Base-by-base conservation (phyloP, 805 yeast species). In the Tetrapisispora fleetii region DNA sequence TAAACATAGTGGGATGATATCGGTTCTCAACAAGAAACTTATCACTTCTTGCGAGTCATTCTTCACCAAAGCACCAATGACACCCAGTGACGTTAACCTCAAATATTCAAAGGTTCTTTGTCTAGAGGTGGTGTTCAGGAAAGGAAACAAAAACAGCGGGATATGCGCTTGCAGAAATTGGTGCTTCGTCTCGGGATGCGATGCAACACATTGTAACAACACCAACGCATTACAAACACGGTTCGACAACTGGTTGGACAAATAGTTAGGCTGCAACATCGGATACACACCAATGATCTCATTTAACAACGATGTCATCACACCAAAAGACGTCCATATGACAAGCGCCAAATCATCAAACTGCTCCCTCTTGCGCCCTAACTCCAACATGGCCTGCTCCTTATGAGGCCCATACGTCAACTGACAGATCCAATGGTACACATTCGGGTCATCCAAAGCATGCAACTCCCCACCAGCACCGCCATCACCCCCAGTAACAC, bases 161-260 rank as follows among this genome's bases (percentile, higher is more conserved):
- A 91, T 80, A 59, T 93, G 95, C 1, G 98, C 96, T 64, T 80
- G 82, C 52, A 91, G 71, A 57, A 91, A 91, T 48, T 85, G 75
- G 30, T 79, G 81, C 62, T 96, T 80, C 0, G 98, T 93, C 54
- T 88, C 95, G 37, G 83, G 81, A 63, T 93, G 96, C 1, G 96
- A 85, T 2, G 99, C 99, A 39, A 91, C 96, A 68, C 99, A 93
- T 67, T 91, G 99, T 54, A 91, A 74, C 43, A 93, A 75, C 9
- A 96, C 97, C 58, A 91, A 72, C 0, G 98, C 97, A 68, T 93
- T 91, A 67, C 98, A 91, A 10, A 91, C 98, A 48, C 97, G 75
- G 64, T 90, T 91, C 4, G 95, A 84, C 17, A 88, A 82, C n/a
- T 87, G 77, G 16, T 95, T 86, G 4, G 89, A 81, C 50, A 93